phyloP scores from a whole-genome alignment of 1,284 basidiomycete genomes.

The Cutaneotrichosporon cavernicola region DNA sequence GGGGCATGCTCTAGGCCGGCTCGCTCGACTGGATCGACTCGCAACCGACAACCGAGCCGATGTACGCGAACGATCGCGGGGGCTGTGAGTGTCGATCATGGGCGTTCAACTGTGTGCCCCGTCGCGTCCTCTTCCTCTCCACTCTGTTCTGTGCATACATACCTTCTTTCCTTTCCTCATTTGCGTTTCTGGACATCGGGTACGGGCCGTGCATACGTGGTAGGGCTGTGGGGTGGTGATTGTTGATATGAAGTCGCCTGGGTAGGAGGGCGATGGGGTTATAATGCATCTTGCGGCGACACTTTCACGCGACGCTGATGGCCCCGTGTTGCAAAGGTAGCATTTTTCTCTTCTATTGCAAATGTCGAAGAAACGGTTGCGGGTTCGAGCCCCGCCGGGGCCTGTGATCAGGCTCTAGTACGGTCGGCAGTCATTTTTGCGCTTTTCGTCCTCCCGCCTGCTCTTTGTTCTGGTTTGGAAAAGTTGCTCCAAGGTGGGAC shows the following conservation, averaged over 20 bases:
- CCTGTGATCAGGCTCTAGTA: conserved; percentile 1
- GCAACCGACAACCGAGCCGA: conserved; percentile 3
- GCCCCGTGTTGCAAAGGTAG: conserved; percentile 12
- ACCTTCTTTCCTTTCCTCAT: background rate
- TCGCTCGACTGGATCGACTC: conserved; percentile 6
- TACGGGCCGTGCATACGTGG: background rate
- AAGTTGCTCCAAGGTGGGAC: background rate
- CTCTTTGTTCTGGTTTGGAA: background rate
- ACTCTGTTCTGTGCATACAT: background rate
- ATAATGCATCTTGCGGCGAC: background rate
- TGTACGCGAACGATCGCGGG: background rate
- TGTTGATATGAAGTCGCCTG: background rate
- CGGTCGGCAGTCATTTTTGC: conserved; percentile 4
- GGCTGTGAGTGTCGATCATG: background rate
- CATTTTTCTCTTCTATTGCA: conserved; percentile 13
- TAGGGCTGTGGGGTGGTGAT: background rate
- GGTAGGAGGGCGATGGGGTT: background rate
- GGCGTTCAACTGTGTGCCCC: background rate
- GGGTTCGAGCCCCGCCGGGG: conserved; percentile 13
- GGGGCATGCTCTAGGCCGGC: background rate
- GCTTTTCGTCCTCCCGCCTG: background rate
- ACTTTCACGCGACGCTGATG: background rate
- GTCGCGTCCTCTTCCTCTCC: background rate
- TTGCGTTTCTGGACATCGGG: background rate
- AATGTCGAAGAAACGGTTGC: conserved; percentile 9